Evolutionary conservation across 1,284 basidiomycete genomes (phyloP), one percentile per base, ranked within the genome.

Genomic region (Kwoniella shivajii): DNA sequence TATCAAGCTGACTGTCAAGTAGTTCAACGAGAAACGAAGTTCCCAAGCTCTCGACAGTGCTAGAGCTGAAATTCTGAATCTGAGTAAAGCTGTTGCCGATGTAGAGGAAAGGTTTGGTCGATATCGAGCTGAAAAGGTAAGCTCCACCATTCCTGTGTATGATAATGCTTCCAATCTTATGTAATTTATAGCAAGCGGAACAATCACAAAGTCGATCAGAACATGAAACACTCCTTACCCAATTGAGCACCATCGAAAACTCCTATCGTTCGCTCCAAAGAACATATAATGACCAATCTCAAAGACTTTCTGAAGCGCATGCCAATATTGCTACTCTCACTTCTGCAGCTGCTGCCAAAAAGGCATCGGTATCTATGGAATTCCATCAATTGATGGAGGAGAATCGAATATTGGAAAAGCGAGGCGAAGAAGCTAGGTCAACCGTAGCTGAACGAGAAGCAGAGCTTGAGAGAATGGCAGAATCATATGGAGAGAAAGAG

Each of bases 401-500:
- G 66, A 74, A 71, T 50, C 59, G 68, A 10, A 54, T 67, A 10
- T 56, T 67, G 26, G 72, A 78, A 62, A 73, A 63, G 49, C 67
- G 74, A 26, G 67, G 63, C 1, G 68, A 72, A 24, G 73, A 77
- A 34, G 72, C 74, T n/a, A 56, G 74, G n/a, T 46, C 60, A 2
- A 63, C 67, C 1, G 70, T 78, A 4, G 57, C 67, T 4, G 74
- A 76, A 36, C 61, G 75, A 20, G 78, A 79, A 52, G 61, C 73
- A 6, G 77, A 78, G 56, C 54, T 78, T 16, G 71, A 76, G 47
- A 56, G 66, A 13, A 41, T 71, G 46, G 61, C 78, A 5, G 68
- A 72, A 7, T 67, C 73, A 13, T 69, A 77, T 46, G 70, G 68
- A 6, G 74, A 78, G 16, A 68, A 73, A 33, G 80, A 81, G 61